These are phyloP conservation scores for Nakazawaea molendinolei DNA, from an alignment of 805 yeast genomes.

Conservation along the genomic window DNA sequence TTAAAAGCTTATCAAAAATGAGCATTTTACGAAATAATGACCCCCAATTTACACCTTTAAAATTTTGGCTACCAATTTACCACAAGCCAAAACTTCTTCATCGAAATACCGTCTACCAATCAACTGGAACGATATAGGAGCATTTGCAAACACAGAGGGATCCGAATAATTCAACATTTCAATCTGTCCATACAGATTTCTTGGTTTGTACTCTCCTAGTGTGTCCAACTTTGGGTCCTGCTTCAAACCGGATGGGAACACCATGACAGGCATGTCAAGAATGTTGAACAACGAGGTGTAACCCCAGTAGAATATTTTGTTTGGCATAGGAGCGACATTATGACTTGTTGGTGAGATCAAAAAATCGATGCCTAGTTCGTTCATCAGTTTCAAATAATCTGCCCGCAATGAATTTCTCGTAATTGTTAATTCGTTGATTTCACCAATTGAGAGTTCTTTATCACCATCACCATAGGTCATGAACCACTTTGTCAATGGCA, in stretches of 20 bases:
- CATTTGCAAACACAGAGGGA: slow-evolving; percentile 31
- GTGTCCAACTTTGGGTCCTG: slow-evolving; percentile 30
- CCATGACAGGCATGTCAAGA: slow-evolving; percentile 57
- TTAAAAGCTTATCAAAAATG: no score
- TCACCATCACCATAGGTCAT: slow-evolving; percentile 53
- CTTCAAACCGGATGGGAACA: slow-evolving; percentile 50
- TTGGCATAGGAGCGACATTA: slow-evolving; percentile 61
- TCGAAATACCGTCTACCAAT: slow-evolving; percentile 45
- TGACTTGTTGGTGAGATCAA: slow-evolving; percentile 57
- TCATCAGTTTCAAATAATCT: slow-evolving; percentile 42
- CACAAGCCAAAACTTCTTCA: slow-evolving; percentile 41
- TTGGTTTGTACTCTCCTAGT: slow-evolving; percentile 14
- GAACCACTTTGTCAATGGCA: slow-evolving; percentile 45
- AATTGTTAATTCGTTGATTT: slow-evolving; percentile 38
- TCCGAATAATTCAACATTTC: slow-evolving; percentile 26
- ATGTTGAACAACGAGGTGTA: slow-evolving; percentile 67
- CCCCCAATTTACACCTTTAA: no score
- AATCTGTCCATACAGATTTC: slow-evolving; percentile 22
- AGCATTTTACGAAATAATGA: no score
- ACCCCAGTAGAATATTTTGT: slow-evolving; percentile 60
- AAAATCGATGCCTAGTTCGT: slow-evolving; percentile 47
- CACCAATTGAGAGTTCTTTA: slow-evolving; percentile 33
- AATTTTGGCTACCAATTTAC: no score
- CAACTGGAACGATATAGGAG: slow-evolving; percentile 45
- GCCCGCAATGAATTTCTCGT: slow-evolving; percentile 47